Conservation (phyloP, 2,329 filamentous ascomycete species). For the Aureobasidium musti region DNA sequence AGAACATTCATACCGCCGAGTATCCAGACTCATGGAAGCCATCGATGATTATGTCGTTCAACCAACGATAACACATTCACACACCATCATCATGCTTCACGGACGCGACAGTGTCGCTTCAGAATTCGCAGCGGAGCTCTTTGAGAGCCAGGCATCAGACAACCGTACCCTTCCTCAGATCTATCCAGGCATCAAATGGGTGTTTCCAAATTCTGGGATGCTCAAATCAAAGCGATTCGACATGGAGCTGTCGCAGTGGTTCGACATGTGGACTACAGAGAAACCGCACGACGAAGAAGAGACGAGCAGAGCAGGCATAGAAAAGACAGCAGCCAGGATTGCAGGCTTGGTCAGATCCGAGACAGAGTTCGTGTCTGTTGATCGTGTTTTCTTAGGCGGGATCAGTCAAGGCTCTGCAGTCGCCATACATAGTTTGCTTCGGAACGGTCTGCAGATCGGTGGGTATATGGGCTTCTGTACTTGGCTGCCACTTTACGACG, state of each 20-base stretch:
- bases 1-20: background rate
- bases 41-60: slow-evolving; percentile 8
- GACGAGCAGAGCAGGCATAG: slow-evolving; percentile 9
- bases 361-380: background rate
- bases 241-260: slow-evolving; percentile 44
- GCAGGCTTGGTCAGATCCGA: slow-evolving; percentile 15
- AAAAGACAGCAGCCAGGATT: slow-evolving; percentile 1
- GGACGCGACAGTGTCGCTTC: slow-evolving; percentile 47
- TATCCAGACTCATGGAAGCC: background rate
- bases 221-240: slow-evolving; percentile 36
- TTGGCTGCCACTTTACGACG: slow-evolving; percentile 22
- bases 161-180: slow-evolving; percentile 38
- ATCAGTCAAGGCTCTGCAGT: slow-evolving; percentile 29
- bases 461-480: slow-evolving; percentile 26
- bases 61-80: slow-evolving; percentile 41
- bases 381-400: slow-evolving; percentile 25
- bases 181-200: slow-evolving; percentile 43
- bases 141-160: slow-evolving; percentile 41
- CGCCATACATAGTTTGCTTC: slow-evolving; percentile 17
- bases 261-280: slow-evolving; percentile 42
- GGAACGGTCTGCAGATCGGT: background rate
- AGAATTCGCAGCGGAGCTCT: slow-evolving; percentile 48
- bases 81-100: slow-evolving; percentile 53
- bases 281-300: slow-evolving; percentile 36
- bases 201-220: slow-evolving; percentile 41